Percentiles rank a stretch among this genome's conserved stretches.
phyloP scores from a whole-genome alignment of 2,329 filamentous ascomycete genomes.

The Talaromyces sp. region DNA sequence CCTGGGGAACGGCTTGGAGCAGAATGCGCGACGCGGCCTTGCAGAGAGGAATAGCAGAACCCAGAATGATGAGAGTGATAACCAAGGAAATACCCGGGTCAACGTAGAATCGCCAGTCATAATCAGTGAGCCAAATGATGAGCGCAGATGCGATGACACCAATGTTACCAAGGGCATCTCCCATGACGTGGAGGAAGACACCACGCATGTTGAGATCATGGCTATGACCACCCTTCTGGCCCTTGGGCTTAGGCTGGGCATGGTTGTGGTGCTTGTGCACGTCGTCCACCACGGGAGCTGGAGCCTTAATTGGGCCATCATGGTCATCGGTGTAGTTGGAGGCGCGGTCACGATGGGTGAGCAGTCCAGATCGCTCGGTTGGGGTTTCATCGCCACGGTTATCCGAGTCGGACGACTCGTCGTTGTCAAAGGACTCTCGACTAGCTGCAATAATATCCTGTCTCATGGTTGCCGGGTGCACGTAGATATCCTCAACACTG shows the following conservation, averaged over 20 bases:
- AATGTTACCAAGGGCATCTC: slow-evolving; percentile 52
- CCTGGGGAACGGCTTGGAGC: slow-evolving; percentile 88
- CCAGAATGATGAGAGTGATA: slow-evolving; percentile 77
- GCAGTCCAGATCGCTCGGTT: slow-evolving; percentile 46
- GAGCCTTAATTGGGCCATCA: slow-evolving; percentile 13
- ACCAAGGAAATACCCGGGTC: slow-evolving; percentile 91
- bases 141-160: slow-evolving; percentile 66
- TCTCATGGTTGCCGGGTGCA: slow-evolving; percentile 86
- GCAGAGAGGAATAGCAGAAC: slow-evolving; percentile 54
- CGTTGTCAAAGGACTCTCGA: slow-evolving; percentile 63
- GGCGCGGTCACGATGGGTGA: slow-evolving; percentile 46
- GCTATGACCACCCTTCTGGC: slow-evolving; percentile 55
- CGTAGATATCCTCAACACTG: slow-evolving; percentile 70
- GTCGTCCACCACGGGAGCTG: slow-evolving; percentile 32
- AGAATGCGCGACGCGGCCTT: slow-evolving; percentile 71
- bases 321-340: slow-evolving; percentile 38
- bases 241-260: slow-evolving; percentile 65
- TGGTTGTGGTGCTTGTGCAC: slow-evolving; percentile 78
- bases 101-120: slow-evolving; percentile 79
- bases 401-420: slow-evolving; percentile 56
- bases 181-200: slow-evolving; percentile 65
- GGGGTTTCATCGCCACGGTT: slow-evolving; percentile 58
- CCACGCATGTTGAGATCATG: slow-evolving; percentile 87
- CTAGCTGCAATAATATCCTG: slow-evolving; percentile 91
- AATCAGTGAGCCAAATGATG: slow-evolving; percentile 88